A percentile compares a stretch with the other conserved stretches of the same genome.
Evolutionary conservation across 2,329 filamentous ascomycete genomes (phyloP).

Genomic region (Trichoderma atroviride): DNA sequence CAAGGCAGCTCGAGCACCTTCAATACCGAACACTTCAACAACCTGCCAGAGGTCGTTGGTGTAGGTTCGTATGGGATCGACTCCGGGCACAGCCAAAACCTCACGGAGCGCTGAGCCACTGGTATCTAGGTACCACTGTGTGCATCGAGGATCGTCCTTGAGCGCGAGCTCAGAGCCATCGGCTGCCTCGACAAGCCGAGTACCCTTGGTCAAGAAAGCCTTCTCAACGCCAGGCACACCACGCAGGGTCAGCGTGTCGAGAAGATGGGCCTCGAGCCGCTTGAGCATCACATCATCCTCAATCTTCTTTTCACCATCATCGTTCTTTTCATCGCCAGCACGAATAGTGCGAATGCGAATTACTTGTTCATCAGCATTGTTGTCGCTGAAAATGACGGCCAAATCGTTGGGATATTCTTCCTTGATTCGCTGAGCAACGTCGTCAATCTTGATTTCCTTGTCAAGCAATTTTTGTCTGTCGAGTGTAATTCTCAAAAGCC

Average conservation of each 20-base stretch:
- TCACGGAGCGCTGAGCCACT: slow-evolving; percentile 84
- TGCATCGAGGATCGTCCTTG: slow-evolving; percentile 74
- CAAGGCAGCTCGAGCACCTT: slow-evolving; percentile 84
- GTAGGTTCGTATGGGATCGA: slow-evolving; percentile 83
- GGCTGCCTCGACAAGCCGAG: slow-evolving; percentile 64
- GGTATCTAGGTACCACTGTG: slow-evolving; percentile 96
- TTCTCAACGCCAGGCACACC: slow-evolving; percentile 87
- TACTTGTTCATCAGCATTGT: slow-evolving; percentile 94
- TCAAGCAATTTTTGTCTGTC: slow-evolving; percentile 94
- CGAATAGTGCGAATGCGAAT: slow-evolving; percentile 86
- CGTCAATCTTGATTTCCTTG: slow-evolving; percentile 87
- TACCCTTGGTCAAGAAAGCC: slow-evolving; percentile 88
- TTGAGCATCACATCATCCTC: slow-evolving; percentile 94
- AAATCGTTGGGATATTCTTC: slow-evolving; percentile 82
- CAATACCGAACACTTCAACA: slow-evolving; percentile 93
- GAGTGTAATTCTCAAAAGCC: slow-evolving; percentile 90
- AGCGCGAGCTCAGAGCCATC: slow-evolving; percentile 75
- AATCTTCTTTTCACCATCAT: slow-evolving; percentile 61
- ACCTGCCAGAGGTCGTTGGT: slow-evolving; percentile 97
- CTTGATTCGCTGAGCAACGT: slow-evolving; percentile 89
- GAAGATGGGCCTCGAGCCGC: slow-evolving; percentile 85
- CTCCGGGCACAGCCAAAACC: slow-evolving; percentile 83
- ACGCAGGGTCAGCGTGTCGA: slow-evolving; percentile 88
- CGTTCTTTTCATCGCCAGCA: slow-evolving; percentile 70
- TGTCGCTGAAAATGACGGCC: slow-evolving; percentile 94